Evolutionary conservation across 352 stramenopile genomes (phyloP).

Genomic region (Pythium rhizo-oryzae): DNA sequence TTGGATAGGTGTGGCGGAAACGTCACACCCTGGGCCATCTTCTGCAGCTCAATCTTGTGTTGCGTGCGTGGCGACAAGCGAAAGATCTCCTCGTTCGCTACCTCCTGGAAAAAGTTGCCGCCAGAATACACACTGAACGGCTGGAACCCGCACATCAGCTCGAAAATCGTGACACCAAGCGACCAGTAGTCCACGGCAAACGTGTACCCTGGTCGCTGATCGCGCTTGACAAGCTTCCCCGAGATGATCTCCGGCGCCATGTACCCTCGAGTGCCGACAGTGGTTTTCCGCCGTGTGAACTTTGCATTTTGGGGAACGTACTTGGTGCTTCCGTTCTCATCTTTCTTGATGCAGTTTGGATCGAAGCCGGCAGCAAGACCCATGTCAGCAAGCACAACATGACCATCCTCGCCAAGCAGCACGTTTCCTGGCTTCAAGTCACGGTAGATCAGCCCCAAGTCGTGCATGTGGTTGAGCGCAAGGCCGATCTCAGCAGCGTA

Average conservation of each 20-base stretch:
- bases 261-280: constrained; percentile 88
- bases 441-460: constrained; percentile 85
- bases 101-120: constrained; percentile 77
- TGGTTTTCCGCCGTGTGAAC: constrained; percentile 73
- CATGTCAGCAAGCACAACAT: constrained; percentile 91
- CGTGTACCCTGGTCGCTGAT: constrained; percentile 80
- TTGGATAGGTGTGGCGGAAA: constrained; percentile 67
- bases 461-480: constrained; percentile 88
- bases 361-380: constrained; percentile 76
- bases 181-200: constrained; percentile 82
- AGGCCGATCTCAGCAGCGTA: constrained; percentile 88
- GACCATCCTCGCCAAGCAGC: constrained; percentile 84
- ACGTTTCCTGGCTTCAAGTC: constrained; percentile 92
- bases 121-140: constrained; percentile 76
- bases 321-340: constrained; percentile 45
- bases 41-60: constrained; percentile 81
- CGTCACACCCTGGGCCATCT: constrained; percentile 71
- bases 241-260: constrained; percentile 93
- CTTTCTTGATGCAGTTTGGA: constrained; percentile 51
- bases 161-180: constrained; percentile 86
- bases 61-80: constrained; percentile 69
- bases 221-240: constrained; percentile 78
- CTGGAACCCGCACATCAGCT: constrained; percentile 88
- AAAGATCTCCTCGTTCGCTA: constrained; percentile 81
- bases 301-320: constrained; percentile 61